phyloP scores from a whole-genome alignment of 2,329 filamentous ascomycete genomes.

The Xylariaceae sp. region DNA sequence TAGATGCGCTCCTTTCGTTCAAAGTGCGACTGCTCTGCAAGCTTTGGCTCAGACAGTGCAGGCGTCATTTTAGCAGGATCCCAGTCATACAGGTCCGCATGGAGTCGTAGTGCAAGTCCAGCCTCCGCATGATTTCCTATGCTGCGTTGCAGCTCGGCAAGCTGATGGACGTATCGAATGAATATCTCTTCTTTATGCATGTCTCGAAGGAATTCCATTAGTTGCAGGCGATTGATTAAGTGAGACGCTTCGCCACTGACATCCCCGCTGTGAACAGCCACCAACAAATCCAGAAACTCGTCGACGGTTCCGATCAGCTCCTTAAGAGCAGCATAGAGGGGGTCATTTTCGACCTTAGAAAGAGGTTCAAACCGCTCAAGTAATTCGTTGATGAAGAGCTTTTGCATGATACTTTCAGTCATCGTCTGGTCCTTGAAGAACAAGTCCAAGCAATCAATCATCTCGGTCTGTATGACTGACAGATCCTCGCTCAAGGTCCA shows the following conservation, averaged over 20 bases:
- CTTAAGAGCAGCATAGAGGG: constrained; percentile 76
- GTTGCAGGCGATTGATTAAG: constrained; percentile 83
- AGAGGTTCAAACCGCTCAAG: constrained; percentile 79
- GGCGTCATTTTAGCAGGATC: constrained; percentile 72
- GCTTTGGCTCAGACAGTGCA: constrained; percentile 73
- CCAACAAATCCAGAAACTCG: constrained; percentile 87
- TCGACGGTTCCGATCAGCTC: constrained; percentile 84
- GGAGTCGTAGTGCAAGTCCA: constrained; percentile 84
- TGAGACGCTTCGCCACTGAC: constrained; percentile 75
- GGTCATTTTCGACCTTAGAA: constrained; percentile 69
- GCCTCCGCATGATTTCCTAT: constrained; percentile 84
- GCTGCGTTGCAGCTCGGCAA: constrained; percentile 77
- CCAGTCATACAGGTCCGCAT: constrained; percentile 94
- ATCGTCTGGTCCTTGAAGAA: constrained; percentile 89
- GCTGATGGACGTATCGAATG: constrained; percentile 91
- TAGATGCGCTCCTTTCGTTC: constrained; percentile 92
- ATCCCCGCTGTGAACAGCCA: constrained; percentile 84
- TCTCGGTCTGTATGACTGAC: constrained; percentile 89
- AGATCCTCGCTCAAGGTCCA: constrained; percentile 96
- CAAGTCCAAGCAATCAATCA: constrained; percentile 90
- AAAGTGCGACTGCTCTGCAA: constrained; percentile 84
- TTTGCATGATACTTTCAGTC: constrained; percentile 88
- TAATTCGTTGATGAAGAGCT: constrained; percentile 88
- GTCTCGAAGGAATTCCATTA: constrained; percentile 96
- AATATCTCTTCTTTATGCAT: constrained; percentile 98